Base-by-base conservation (phyloP, 169 alveolate species). In the Cryptosporidium sp. region DNA sequence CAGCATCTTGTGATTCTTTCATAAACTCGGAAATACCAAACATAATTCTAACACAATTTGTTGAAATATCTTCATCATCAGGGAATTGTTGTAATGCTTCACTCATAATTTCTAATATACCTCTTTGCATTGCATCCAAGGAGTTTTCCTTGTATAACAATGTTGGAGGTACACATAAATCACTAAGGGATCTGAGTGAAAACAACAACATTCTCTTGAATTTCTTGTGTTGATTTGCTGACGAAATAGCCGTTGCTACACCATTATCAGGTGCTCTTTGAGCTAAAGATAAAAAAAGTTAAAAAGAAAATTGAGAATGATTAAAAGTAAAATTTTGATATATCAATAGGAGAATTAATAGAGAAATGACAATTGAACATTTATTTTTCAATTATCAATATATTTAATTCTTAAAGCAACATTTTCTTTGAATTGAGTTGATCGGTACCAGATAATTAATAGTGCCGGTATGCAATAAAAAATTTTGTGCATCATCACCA, bases 141-240 rank as follows among this genome's bases (percentile, higher is more conserved):
- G 98, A 96, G 73, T 96, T 96, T 73, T 96, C 98, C 93, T 94
- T 94, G 89, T 94, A 95, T 44, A 94, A 73, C 91, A 95, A 95
- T 72, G 95, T 91, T 51, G 96, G 93, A n/a, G 98, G 97, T 62
- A 91, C 93, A 91, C 98, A 96, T 69, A 95, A 93, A 84, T 96
- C 98, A 37, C 98, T 93, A 60, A 96, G 95, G 7, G 98, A 96
- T 61, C 98, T 92, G 91, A 96, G 92, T 4, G 98, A 96, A 92
- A 96, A 96, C 91, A 95, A 86, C 91, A 96, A 91, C 98, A 96
- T 96, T 92, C 97, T 96, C 87, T 96, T 96, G 93, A 96, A 96
- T 87, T 96, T 96, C 87, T 96, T 97, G 91, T 96, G 98, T 70
- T 96, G 96, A 56, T 94, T 94, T 56, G 96, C 95, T 67, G 97